Evolutionary conservation across 75 land plant genomes (phyloP).

Genomic region (Sequoia sempervirens): DNA sequence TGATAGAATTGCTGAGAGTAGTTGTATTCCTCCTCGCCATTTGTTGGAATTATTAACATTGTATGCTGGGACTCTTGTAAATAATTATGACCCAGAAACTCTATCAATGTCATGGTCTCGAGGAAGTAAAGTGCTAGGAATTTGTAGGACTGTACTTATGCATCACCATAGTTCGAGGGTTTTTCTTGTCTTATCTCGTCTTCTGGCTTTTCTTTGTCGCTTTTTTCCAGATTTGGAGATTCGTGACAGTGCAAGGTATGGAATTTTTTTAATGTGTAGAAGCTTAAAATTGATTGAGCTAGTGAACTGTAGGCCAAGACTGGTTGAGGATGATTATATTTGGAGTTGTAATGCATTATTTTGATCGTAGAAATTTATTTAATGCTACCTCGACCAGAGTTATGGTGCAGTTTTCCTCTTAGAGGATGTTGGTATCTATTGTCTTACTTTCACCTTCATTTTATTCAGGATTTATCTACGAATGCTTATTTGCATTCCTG

Average conservation of each 20-base stretch:
- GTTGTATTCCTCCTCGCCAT: constrained; percentile 59
- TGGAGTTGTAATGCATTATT: not conserved
- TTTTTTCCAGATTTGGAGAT: constrained; percentile 91
- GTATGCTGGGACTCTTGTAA: constrained; percentile 48
- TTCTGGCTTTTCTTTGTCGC: constrained; percentile 64
- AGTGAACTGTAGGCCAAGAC: not conserved
- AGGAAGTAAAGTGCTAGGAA: constrained; percentile 77
- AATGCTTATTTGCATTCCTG: constrained; percentile 87
- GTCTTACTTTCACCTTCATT: not conserved
- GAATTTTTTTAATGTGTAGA: not conserved
- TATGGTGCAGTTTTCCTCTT: not conserved
- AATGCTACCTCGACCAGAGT: no score
- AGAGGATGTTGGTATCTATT: not conserved
- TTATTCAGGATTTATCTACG: constrained; percentile 75
- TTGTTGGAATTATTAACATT: constrained; percentile 55
- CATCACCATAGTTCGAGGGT: constrained; percentile 81
- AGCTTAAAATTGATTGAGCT: not conserved
- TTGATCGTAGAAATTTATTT: not conserved
- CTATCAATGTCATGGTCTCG: constrained; percentile 69
- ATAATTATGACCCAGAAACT: constrained; percentile 52
- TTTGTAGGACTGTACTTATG: constrained; percentile 77
- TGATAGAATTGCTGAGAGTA: constrained; percentile 71
- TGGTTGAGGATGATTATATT: not conserved
- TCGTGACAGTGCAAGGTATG: constrained; percentile 92
- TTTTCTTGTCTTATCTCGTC: constrained; percentile 51